These are phyloP conservation scores for Clathrus columnatus DNA, from an alignment of 768 basidiomycete species.

Conservation along the genomic window DNA sequence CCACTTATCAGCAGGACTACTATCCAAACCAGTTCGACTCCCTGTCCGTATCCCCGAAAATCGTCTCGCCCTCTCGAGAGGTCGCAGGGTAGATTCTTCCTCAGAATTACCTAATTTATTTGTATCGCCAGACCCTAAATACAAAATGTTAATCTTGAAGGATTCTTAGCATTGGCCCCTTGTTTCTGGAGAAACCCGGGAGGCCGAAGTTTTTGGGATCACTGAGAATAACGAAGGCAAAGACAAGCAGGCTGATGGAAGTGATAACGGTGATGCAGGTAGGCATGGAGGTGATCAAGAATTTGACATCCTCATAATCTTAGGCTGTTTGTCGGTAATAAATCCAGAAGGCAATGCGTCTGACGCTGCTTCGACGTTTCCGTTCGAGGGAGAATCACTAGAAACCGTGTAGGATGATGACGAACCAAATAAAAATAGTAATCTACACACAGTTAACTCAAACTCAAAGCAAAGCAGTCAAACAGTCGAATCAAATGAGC, in stretches of 20 bases:
- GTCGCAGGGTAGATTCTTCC: background rate
- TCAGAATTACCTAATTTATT: background rate
- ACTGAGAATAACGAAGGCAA: too few species aligned
- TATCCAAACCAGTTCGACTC: too few species aligned
- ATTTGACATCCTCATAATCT: background rate
- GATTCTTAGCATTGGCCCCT: constrained; percentile 3
- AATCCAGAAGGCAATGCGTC: background rate
- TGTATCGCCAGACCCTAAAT: background rate
- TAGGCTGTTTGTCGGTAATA: background rate
- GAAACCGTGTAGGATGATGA: too few species aligned
- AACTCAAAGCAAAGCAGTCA: background rate
- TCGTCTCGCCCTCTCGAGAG: background rate
- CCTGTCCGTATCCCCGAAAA: too few species aligned
- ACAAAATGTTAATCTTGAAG: background rate
- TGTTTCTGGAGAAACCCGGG: background rate
- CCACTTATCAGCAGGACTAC: too few species aligned
- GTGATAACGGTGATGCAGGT: too few species aligned
- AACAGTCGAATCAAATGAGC: too few species aligned
- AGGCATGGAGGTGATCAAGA: background rate
- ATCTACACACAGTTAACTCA: background rate
- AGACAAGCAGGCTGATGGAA: too few species aligned
- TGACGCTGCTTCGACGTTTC: background rate
- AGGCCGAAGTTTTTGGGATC: background rate
- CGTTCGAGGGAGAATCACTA: too few species aligned
- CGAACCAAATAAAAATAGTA: background rate